Conservation (phyloP, 352 stramenopile genomes). For the Phytophthora melonis region DNA sequence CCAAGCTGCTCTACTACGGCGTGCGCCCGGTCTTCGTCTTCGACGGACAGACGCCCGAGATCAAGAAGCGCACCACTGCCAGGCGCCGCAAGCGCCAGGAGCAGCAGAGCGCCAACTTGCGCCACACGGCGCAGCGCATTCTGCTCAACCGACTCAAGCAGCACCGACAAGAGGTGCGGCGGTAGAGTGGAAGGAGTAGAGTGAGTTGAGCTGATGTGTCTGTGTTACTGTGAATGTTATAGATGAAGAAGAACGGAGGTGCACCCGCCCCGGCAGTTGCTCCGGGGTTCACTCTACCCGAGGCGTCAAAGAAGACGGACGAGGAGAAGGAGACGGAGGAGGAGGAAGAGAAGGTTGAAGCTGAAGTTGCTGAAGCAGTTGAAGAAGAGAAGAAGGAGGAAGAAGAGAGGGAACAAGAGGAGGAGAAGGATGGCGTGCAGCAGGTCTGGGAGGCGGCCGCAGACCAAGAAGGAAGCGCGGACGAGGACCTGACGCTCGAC, state of each 20-base stretch:
- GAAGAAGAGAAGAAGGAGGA: background rate
- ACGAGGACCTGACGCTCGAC: conserved; percentile 60
- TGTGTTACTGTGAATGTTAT: conserved; percentile 1
- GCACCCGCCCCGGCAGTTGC: conserved; percentile 52
- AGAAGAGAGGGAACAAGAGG: conserved; percentile 12
- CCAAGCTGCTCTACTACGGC: conserved; percentile 95
- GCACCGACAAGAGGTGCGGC: conserved; percentile 43
- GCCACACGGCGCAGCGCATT: conserved; percentile 94
- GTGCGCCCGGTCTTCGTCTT: conserved; percentile 99
- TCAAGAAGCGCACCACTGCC: conserved; percentile 94
- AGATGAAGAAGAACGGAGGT: conserved; percentile 70
- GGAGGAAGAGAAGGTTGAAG: background rate
- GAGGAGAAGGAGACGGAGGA: background rate
- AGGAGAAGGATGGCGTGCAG: conserved; percentile 13
- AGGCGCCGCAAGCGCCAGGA: conserved; percentile 73
- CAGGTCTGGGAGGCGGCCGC: conserved; percentile 25
- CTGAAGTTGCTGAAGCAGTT: conserved; percentile 2
- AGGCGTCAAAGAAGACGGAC: conserved; percentile 11
- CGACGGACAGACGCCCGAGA: conserved; percentile 96
- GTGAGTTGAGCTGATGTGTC: background rate
- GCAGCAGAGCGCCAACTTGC: conserved; percentile 83
- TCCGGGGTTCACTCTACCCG: conserved; percentile 65
- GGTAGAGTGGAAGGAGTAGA: conserved; percentile 1
- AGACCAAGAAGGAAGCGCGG: conserved; percentile 35
- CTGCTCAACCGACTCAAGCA: conserved; percentile 92